phyloP scores from a whole-genome alignment of 2,329 filamentous ascomycete species.

The Cladophialophora bantiana region DNA sequence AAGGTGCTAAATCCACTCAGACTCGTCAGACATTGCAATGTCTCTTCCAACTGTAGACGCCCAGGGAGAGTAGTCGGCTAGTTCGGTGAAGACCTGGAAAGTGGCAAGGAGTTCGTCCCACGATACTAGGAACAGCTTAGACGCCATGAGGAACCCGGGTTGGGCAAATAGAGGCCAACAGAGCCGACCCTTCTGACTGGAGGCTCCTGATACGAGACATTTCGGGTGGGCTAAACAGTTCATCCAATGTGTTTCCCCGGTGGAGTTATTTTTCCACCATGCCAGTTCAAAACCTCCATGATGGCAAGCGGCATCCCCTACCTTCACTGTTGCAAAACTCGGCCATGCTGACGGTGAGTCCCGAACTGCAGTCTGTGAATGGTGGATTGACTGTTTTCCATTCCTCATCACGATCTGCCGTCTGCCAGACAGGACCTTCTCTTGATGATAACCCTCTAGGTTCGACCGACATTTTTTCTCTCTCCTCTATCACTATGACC shows the following conservation, averaged over 20 bases:
- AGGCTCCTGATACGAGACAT: background rate
- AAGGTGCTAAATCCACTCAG: background rate
- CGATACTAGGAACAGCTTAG: background rate
- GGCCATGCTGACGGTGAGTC: background rate
- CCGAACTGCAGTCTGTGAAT: background rate
- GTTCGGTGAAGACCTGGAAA: background rate
- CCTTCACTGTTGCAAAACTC: background rate
- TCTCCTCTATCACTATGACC: background rate
- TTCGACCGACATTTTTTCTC: background rate
- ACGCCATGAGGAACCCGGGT: background rate
- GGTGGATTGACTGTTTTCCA: background rate
- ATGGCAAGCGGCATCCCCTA: background rate
- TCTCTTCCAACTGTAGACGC: background rate
- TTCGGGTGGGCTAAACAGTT: background rate
- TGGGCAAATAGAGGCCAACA: background rate
- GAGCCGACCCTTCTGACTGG: background rate
- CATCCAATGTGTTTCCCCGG: background rate
- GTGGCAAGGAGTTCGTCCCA: background rate
- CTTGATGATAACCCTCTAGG: background rate
- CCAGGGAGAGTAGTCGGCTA: background rate
- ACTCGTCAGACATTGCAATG: background rate
- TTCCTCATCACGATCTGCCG: background rate
- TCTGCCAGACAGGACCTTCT: background rate
- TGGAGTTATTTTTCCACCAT: conserved; percentile 4
- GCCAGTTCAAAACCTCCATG: background rate